A percentile compares a stretch with the other conserved stretches of the same genome.
Conservation (phyloP, 345 rosid species). For the Citrus inodora region DNA sequence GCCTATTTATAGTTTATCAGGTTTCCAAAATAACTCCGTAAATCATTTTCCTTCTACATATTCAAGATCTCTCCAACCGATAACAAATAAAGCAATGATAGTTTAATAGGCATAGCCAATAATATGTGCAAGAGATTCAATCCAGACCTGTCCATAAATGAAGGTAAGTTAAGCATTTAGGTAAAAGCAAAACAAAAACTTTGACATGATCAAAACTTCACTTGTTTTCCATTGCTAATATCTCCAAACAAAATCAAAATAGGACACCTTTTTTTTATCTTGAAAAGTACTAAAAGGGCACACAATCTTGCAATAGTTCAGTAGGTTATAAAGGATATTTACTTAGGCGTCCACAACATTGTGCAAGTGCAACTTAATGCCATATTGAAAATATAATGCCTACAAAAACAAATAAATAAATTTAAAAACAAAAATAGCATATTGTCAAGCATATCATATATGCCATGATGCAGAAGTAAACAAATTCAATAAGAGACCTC, state of each 20-base stretch:
- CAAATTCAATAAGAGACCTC: conserved; percentile 61
- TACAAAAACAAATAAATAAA: conserved; percentile 1
- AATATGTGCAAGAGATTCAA: not conserved
- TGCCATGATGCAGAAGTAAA: conserved; percentile 15
- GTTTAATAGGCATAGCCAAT: not conserved
- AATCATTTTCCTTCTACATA: not conserved
- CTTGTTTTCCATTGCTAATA: not conserved
- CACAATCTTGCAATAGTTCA: too few species aligned
- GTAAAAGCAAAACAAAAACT: not conserved
- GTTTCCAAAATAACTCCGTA: too few species aligned
- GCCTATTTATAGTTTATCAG: too few species aligned
- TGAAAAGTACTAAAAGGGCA: not conserved
- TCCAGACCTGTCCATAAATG: not conserved
- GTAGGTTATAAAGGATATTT: conserved; percentile 14
- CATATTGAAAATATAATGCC: conserved; percentile 92
- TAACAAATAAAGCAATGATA: not conserved
- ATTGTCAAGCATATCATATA: conserved; percentile 10
- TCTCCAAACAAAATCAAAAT: not conserved
- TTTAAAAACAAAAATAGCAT: not conserved
- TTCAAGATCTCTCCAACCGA: not conserved
- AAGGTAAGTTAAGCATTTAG: not conserved
- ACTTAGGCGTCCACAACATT: conserved; percentile 93
- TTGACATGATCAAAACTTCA: not conserved
- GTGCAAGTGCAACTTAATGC: conserved; percentile 73
- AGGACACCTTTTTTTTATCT: not conserved